Conservation (phyloP, 805 yeast genomes). For the Sugiyamaella valdiviana region DNA sequence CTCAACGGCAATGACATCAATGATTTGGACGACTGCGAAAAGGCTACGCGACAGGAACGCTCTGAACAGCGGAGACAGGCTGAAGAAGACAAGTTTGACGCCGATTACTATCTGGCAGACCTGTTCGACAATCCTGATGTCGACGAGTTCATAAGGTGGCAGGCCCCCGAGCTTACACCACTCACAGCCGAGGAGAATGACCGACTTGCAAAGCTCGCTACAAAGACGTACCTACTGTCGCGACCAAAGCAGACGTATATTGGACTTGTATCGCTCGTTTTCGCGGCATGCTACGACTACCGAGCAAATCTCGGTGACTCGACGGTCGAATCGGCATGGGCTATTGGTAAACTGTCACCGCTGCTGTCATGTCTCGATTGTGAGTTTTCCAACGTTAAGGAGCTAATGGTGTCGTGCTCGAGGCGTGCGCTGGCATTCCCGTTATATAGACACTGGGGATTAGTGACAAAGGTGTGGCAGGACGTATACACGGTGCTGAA, state of each 20-base stretch:
- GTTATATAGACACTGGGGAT: slow-evolving; percentile 61
- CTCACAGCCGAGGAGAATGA: slow-evolving; percentile 60
- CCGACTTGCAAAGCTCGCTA: slow-evolving; percentile 62
- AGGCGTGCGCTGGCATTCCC: slow-evolving; percentile 78
- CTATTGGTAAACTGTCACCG: slow-evolving; percentile 79
- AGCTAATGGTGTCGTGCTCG: slow-evolving; percentile 53
- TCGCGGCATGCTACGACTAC: slow-evolving; percentile 67
- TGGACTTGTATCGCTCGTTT: slow-evolving; percentile 59
- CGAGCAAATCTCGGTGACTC: slow-evolving; percentile 66
- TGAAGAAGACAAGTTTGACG: slow-evolving; percentile 74
- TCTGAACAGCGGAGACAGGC: slow-evolving; percentile 58
- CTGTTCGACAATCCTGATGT: slow-evolving; percentile 50
- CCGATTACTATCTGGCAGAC: slow-evolving; percentile 85
- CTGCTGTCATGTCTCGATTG: slow-evolving; percentile 66
- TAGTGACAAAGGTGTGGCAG: slow-evolving; percentile 61
- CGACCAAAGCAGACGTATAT: slow-evolving; percentile 53
- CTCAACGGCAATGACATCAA: slow-evolving; percentile 87
- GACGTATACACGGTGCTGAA: slow-evolving; percentile 62
- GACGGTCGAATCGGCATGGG: slow-evolving; percentile 89
- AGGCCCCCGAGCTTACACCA: neutral
- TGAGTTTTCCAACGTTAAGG: slow-evolving; percentile 40
- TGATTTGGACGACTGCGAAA: slow-evolving; percentile 78
- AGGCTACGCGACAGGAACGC: slow-evolving; percentile 50
- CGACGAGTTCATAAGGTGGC: slow-evolving; percentile 37
- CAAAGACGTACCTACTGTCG: slow-evolving; percentile 47